Conservation (phyloP, 1,284 basidiomycete species). For the Trichosporon coremiiforme region DNA sequence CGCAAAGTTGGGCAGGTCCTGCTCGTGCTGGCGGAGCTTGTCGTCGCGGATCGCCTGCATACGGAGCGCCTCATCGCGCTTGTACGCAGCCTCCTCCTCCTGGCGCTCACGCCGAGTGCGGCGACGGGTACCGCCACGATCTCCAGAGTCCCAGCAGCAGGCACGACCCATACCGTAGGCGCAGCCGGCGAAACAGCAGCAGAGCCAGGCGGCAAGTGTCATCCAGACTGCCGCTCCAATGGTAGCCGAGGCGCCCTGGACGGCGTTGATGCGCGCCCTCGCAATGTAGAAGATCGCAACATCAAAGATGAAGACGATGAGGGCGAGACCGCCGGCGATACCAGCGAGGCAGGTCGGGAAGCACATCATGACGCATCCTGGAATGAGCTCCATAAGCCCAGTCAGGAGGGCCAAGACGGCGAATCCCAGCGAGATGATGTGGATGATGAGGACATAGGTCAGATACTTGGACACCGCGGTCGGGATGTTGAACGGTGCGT, state of each 20-base stretch:
- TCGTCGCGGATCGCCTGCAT: constrained; percentile 49
- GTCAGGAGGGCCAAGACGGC: constrained; percentile 73
- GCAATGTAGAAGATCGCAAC: constrained; percentile 81
- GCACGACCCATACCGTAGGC: constrained; percentile 78
- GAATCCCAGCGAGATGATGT: constrained; percentile 74
- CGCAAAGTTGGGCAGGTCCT: constrained; percentile 48
- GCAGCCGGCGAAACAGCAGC: constrained; percentile 80
- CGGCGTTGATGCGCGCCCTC: constrained; percentile 71
- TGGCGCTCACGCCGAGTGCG: constrained; percentile 37
- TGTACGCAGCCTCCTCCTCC: constrained; percentile 36
- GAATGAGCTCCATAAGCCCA: constrained; percentile 78
- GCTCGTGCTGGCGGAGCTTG: constrained; percentile 45
- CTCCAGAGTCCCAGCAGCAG: constrained; percentile 67
- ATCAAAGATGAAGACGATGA: constrained; percentile 84
- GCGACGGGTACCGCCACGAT: constrained; percentile 65
- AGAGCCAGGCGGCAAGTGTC: constrained; percentile 77
- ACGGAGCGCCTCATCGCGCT: constrained; percentile 36
- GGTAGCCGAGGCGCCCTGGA: constrained; percentile 67
- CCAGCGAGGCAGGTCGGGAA: constrained; percentile 77
- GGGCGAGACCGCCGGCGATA: constrained; percentile 69
- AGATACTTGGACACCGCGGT: constrained; percentile 72
- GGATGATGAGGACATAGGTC: constrained; percentile 84
- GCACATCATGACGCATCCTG: constrained; percentile 80
- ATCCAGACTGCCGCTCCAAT: constrained; percentile 83
- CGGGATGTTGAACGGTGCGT: constrained; percentile 66